phyloP scores from a whole-genome alignment of 1,284 basidiomycete genomes.

The Pseudozyma tsukubaensis region DNA sequence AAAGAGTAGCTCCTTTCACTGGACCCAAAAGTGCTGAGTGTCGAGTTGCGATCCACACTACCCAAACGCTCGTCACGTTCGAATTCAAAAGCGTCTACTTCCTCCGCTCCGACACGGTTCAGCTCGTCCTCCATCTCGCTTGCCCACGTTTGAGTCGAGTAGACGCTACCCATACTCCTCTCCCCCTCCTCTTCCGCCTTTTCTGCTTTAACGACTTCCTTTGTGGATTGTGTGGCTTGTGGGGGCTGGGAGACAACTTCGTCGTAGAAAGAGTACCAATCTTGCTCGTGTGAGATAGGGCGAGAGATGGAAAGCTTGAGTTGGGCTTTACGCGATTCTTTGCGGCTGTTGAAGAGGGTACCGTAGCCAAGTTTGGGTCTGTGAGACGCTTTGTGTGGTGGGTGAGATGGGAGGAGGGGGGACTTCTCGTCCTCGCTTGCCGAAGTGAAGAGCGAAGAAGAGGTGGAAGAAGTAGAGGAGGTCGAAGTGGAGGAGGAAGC shows the following conservation, averaged over 20 bases:
- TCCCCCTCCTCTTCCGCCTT: slow-evolving; percentile 8
- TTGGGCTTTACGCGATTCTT: slow-evolving; percentile 3
- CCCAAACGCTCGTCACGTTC: not conserved
- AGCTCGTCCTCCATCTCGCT: slow-evolving; percentile 1
- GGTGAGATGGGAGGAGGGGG: slow-evolving; percentile 5
- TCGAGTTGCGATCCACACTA: slow-evolving; percentile 5
- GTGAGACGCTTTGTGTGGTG: not conserved
- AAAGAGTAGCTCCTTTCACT: slow-evolving; percentile 24
- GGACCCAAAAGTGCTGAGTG: slow-evolving; percentile 11
- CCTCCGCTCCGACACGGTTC: not conserved
- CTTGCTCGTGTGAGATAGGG: slow-evolving; percentile 3
- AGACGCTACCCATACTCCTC: slow-evolving; percentile 12
- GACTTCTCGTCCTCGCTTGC: slow-evolving; percentile 8
- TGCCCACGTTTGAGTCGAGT: slow-evolving; percentile 16
- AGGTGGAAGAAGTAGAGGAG: slow-evolving; percentile 3
- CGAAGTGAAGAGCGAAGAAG: not conserved
- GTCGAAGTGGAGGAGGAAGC: slow-evolving; percentile 3
- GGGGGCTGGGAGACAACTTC: not conserved
- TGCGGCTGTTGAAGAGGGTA: slow-evolving; percentile 5
- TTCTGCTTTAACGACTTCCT: not conserved
- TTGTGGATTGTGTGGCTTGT: not conserved
- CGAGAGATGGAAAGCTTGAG: slow-evolving; percentile 25
- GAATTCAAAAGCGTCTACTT: slow-evolving; percentile 13
- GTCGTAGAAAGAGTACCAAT: not conserved
- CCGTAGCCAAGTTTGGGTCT: slow-evolving; percentile 11